phyloP scores from a whole-genome alignment of 257 asterid genomes.

The Solanum gandarillasii region DNA sequence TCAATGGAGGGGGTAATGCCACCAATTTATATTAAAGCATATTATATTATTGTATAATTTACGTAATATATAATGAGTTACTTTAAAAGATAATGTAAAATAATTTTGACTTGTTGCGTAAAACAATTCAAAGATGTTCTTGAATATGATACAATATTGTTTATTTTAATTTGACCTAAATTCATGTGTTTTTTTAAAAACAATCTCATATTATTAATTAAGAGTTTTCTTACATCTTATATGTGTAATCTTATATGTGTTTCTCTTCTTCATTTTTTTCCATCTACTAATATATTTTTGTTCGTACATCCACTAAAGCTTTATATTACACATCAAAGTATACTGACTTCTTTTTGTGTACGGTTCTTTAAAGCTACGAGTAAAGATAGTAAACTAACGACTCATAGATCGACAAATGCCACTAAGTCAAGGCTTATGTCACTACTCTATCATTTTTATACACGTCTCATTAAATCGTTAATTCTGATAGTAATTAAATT shows the following conservation, averaged over 20 bases:
- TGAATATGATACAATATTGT: background rate
- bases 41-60: background rate
- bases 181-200: background rate
- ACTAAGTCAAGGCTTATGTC: background rate
- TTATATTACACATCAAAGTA: background rate
- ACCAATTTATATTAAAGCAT: background rate
- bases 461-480: accelerated
- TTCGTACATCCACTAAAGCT: background rate
- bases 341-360: background rate
- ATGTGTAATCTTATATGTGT: background rate
- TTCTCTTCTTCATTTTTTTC: background rate
- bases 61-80: background rate
- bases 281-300: background rate
- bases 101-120: background rate
- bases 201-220: background rate
- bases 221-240: background rate
- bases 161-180: background rate
- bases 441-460: background rate
- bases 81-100: background rate
- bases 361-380: background rate
- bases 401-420: background rate
- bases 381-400: background rate
- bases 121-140: background rate
- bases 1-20: background rate
- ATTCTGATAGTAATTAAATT: background rate